A percentile compares a stretch with the other conserved stretches of the same genome.
phyloP scores from a whole-genome alignment of 768 basidiomycete species.

The Leucosporidium yakuticum region DNA sequence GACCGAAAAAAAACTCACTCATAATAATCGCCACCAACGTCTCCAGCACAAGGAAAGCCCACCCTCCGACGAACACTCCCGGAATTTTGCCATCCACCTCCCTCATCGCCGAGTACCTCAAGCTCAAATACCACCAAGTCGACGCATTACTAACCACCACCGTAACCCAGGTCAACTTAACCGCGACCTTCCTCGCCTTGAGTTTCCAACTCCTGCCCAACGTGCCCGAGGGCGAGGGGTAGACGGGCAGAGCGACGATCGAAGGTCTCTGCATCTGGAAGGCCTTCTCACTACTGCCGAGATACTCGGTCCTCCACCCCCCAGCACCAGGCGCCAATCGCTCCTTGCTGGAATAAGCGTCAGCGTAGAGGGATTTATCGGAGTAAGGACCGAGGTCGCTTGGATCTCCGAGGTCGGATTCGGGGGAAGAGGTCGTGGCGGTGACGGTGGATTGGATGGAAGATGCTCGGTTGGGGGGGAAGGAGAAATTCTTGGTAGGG shows the following conservation, averaged over 20 bases:
- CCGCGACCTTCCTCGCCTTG: constrained; percentile 8
- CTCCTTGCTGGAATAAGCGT: not conserved
- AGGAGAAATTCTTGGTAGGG: constrained; percentile 23
- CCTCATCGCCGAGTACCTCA: constrained; percentile 9
- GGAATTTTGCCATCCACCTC: constrained; percentile 26
- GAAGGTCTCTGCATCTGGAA: constrained; percentile 18
- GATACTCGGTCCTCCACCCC: constrained; percentile 28
- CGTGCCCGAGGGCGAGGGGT: constrained; percentile 18
- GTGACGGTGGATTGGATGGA: constrained; percentile 1
- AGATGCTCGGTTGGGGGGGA: constrained; percentile 2
- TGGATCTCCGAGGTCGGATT: not conserved
- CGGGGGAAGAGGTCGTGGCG: constrained; percentile 9
- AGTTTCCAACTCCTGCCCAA: not conserved
- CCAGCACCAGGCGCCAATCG: not conserved
- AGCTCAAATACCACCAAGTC: constrained; percentile 16
- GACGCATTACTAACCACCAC: constrained; percentile 4
- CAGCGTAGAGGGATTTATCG: not conserved
- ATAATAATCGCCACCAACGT: constrained; percentile 16
- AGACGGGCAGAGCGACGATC: constrained; percentile 33
- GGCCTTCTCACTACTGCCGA: constrained; percentile 15
- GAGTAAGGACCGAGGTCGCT: not conserved
- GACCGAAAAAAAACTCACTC: constrained; percentile 1
- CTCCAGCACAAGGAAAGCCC: constrained; percentile 29
- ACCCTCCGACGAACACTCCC: constrained; percentile 26
- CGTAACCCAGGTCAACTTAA: not conserved